These are phyloP conservation scores for Volutella citrinella DNA, from an alignment of 2,329 filamentous ascomycete species.

Conservation along the genomic window DNA sequence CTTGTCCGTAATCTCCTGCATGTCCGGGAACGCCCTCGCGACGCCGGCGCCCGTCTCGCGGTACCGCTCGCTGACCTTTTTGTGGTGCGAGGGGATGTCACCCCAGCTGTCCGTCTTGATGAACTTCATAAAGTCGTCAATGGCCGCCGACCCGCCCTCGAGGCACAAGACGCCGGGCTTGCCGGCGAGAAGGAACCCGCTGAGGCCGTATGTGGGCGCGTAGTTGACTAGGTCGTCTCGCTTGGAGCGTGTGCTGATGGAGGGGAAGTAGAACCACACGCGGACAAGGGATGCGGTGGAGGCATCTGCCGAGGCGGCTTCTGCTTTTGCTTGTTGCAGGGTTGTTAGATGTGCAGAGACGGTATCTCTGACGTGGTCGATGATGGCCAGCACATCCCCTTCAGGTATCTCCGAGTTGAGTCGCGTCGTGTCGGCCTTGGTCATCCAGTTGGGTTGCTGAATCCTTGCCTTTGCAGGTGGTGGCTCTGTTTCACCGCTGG, in stretches of 20 bases:
- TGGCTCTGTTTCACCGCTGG: conserved; percentile 28
- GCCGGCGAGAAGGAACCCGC: conserved; percentile 58
- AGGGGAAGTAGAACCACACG: conserved; percentile 64
- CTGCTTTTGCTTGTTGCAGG: conserved; percentile 9
- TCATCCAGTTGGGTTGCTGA: conserved; percentile 51
- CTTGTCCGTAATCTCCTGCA: conserved; percentile 54
- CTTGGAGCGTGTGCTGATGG: conserved; percentile 57
- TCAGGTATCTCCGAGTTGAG: conserved; percentile 40
- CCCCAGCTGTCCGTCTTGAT: conserved; percentile 64
- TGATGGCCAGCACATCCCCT: conserved; percentile 42
- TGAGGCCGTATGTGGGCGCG: conserved; percentile 50
- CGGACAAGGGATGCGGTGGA: conserved; percentile 37
- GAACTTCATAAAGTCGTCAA: conserved; percentile 60
- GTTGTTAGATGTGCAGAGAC: conserved; percentile 28
- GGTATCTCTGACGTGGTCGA: conserved; percentile 42
- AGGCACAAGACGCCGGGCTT: conserved; percentile 56
- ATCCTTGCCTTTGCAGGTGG: conserved; percentile 40
- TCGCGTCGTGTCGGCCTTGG: conserved; percentile 40
- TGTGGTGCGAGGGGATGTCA: conserved; percentile 59
- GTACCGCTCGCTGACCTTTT: conserved; percentile 58
- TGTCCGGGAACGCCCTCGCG: conserved; percentile 47
- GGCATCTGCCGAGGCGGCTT: background rate
- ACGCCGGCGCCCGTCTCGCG: conserved; percentile 34
- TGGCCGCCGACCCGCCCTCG: conserved; percentile 42
- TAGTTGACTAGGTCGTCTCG: conserved; percentile 54